These are phyloP conservation scores for Phytopythium sindhum DNA, from an alignment of 352 stramenopile species.

Conservation along the genomic window DNA sequence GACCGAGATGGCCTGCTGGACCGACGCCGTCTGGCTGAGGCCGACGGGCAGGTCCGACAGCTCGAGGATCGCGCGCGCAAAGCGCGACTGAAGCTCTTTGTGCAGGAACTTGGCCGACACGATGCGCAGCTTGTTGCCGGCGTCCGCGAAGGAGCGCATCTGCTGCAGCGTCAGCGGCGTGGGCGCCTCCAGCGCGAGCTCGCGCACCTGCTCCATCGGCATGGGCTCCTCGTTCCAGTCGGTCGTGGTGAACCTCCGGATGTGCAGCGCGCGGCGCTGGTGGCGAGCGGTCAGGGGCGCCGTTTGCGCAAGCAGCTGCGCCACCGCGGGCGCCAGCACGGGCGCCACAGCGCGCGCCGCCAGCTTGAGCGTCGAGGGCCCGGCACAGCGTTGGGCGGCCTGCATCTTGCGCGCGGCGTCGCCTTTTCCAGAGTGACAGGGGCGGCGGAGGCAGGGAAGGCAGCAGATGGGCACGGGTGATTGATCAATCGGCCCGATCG, in stretches of 20 bases:
- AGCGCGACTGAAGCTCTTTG: slow-evolving; percentile 75
- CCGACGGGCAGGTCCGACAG: slow-evolving; percentile 69
- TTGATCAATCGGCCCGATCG: background rate
- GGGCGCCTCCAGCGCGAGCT: slow-evolving; percentile 46
- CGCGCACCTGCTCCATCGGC: slow-evolving; percentile 61
- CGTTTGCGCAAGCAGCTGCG: background rate
- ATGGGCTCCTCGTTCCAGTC: slow-evolving; percentile 25
- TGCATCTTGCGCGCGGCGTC: slow-evolving; percentile 3
- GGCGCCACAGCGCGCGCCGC: background rate
- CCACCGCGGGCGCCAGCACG: background rate
- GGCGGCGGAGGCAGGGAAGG: background rate
- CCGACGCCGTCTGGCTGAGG: slow-evolving; percentile 53
- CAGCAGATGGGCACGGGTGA: background rate
- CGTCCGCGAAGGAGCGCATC: slow-evolving; percentile 76
- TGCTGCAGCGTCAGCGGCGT: slow-evolving; percentile 76
- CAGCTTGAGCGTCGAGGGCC: background rate
- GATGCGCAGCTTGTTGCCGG: slow-evolving; percentile 53
- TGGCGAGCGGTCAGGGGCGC: background rate
- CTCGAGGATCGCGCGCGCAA: slow-evolving; percentile 69
- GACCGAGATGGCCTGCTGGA: slow-evolving; percentile 59
- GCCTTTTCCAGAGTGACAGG: background rate
- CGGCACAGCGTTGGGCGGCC: slow-evolving; percentile 3
- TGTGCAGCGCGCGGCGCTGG: slow-evolving; percentile 8
- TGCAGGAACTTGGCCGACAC: slow-evolving; percentile 69
- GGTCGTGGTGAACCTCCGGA: slow-evolving; percentile 9